Base-by-base conservation (phyloP, 192 early-diverging fungal species). In the Coemansia sp. region DNA sequence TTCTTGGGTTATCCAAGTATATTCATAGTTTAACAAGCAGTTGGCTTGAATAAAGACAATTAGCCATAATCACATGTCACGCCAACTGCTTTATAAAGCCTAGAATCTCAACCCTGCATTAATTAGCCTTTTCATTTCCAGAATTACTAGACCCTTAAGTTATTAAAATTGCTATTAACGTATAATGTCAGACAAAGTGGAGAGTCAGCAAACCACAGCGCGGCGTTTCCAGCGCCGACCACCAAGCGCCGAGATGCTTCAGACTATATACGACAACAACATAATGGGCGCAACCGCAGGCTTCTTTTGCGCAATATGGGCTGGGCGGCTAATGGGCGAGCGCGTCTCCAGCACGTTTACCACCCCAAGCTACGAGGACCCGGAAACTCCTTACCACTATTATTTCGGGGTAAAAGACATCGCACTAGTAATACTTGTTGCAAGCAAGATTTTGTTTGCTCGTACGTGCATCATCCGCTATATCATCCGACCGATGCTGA, bases 231-330 rank as follows among this genome's bases (percentile, higher is more conserved):
- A 69, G 20, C 53, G 44, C 28, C 49, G 26, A 17, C 22, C 17
- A 25, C 75, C 49, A 5, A 69, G 40, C 25, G 66, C 65, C 4
- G 66, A 72, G 44, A 49, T 26, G 37, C 62, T 73, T n/a, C 60
- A 69, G 22, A 62, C 64, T 12, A 42, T 69, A 52, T 64, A 73
- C 53, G 76, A 79, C 52, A 60, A 73, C 22, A 73, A 64, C 50
- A 42, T 67, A 31, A 38, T 69, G 48, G 76, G 70, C 36, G 25
- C 48, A 5, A 58, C 76, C 1, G 76, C 71, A 5, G 76, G 76
- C 36, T 63, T 73, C 53, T 69, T 79, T 19, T 72, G 76, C 47
- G 76, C 76, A 5, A 54, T 72, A 21, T 73, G 70, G 71, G 76
- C 71, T 1, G 71, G 49, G 21, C 17, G 57, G 19, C 53, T 79